Evolutionary conservation across 2,329 filamentous ascomycete species (phyloP), one percentile per base, ranked within the genome.

Genomic region (Paraphoma chrysanthemicola): DNA sequence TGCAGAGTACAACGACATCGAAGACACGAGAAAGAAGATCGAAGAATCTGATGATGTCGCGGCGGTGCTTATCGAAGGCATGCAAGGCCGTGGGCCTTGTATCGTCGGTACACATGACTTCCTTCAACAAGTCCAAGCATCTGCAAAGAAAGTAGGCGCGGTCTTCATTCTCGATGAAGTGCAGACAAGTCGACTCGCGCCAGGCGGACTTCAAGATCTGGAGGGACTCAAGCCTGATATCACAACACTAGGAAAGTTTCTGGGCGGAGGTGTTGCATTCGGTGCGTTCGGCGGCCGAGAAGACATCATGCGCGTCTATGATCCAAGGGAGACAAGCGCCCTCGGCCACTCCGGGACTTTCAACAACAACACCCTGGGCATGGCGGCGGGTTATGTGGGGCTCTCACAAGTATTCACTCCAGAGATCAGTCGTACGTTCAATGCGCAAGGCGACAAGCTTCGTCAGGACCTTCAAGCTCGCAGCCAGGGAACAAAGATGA

Each of bases 111-210:
- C 74, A 0, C 50, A 47, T 1, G 80, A 80, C 16, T 90, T 90
- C 60, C 70, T 90, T 28, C 57, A 71, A 9, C 78, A 78, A 1
- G 73, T 89, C 4, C 82, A 83, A 44, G 70, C 78, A 0, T 76
- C 79, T 6, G 82, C 86, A 1, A 76, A 73, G 30, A 74, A 81
- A 66, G 73, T 78, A 0, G 83, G 83, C 1, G 84, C 85, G 0
- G 55, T 91, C 0, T 82, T 92, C 60, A 86, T 92, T 36, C 77
- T 90, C 12, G 89, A 92, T 69, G 89, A 92, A 73, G 88, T 71
- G 3, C 66, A 68, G 54, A 70, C 67, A 12, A 66, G 62, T 55
- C 63, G 67, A 2, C 52, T 70, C 28, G 62, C 66, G 10, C 60
- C 59, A 0, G 64, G 66, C 1, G 64, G 67, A 1, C 18, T 71